Base-by-base conservation (phyloP, 306 rosid species). In the Quercus mongolica region DNA sequence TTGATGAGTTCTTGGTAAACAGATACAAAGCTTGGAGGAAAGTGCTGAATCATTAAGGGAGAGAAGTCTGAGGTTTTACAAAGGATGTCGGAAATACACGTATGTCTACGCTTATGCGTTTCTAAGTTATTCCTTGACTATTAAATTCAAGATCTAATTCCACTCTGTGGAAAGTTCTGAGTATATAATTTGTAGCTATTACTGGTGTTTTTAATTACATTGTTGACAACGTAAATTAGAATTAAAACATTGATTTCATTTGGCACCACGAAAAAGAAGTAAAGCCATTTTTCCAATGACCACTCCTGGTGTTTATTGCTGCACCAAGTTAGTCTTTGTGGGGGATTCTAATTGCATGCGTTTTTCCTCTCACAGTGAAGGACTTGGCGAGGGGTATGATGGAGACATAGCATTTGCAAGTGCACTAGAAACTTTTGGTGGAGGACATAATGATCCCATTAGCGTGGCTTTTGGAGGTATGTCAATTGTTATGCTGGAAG, bases 351-450 rank as follows among this genome's bases (percentile, higher is more conserved):
- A 25, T 61, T 61, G 18, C 14, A 26, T 61, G 13, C 2, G 5
- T 56, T 23, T 81, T 69, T 83, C 30, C 84, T 35, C 78, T 74
- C 38, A 38, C 87, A 96, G 99, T 74, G 98, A 96, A 91, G 98
- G 96, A 77, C 99, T 96, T 58, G 99, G 99, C 56, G 99, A 96
- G 83, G 98, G 93, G 81, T 96, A 96, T 74, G 99, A 96, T 81
- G 99, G 98, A 54, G 99, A 96, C 80, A 96, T 96, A 81, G 99
- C 99, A 73, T 96, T 96, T 91, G 99, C 98, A 31, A 93, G 99
- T 83, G 92, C 99, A 73, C 75, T 96, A 65, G 99, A 96, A 89
- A 85, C 88, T 76, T 96, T 96, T 90, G 98, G 99, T 11, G 98
- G 99, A 71, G 99, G 99, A 68, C 99, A 96, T 82, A 93, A 96